Evolutionary conservation across 2,329 filamentous ascomycete species (phyloP).

Genomic region (Fusarium burgessii): DNA sequence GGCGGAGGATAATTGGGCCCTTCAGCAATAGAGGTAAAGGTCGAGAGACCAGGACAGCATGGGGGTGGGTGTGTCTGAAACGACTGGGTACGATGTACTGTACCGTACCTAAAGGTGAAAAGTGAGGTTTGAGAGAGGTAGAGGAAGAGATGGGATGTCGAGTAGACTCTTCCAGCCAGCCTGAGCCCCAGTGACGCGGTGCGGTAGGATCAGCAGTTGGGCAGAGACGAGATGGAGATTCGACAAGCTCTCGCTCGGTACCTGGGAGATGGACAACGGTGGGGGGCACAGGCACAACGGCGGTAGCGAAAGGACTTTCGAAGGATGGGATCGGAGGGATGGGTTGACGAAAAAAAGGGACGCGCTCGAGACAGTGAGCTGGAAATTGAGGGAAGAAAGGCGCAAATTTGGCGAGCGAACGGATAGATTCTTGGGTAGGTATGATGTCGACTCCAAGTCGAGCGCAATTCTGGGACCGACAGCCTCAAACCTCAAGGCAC

Average conservation of each 20-base stretch:
- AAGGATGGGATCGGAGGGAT: constrained; percentile 27
- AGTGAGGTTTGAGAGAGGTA: constrained; percentile 41
- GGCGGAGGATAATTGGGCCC: constrained; percentile 49
- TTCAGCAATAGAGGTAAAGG: constrained; percentile 47
- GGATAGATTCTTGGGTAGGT: constrained; percentile 40
- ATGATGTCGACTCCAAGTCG: constrained; percentile 47
- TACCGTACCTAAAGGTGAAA: constrained; percentile 16
- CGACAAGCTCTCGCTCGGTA: constrained; percentile 44
- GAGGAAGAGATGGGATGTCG: constrained; percentile 33
- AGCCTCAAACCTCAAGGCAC: constrained; percentile 43
- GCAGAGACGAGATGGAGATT: constrained; percentile 47
- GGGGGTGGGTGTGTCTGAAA: constrained; percentile 50
- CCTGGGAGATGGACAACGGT: constrained; percentile 42
- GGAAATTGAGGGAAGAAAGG: constrained; percentile 38
- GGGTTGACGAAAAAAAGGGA: constrained; percentile 13
- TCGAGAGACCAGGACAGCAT: constrained; percentile 47
- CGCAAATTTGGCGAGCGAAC: constrained; percentile 42
- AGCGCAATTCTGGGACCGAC: constrained; percentile 39
- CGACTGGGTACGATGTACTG: constrained; percentile 48
- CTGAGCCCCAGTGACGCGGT: constrained; percentile 44
- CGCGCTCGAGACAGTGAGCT: constrained; percentile 29
- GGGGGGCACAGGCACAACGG: constrained; percentile 45
- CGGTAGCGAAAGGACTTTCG: constrained; percentile 37
- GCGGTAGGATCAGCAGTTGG: constrained; percentile 49
- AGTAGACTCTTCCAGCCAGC: constrained; percentile 37